Conservation (phyloP, 306 rosid genomes). For the Inga oerstediana region DNA sequence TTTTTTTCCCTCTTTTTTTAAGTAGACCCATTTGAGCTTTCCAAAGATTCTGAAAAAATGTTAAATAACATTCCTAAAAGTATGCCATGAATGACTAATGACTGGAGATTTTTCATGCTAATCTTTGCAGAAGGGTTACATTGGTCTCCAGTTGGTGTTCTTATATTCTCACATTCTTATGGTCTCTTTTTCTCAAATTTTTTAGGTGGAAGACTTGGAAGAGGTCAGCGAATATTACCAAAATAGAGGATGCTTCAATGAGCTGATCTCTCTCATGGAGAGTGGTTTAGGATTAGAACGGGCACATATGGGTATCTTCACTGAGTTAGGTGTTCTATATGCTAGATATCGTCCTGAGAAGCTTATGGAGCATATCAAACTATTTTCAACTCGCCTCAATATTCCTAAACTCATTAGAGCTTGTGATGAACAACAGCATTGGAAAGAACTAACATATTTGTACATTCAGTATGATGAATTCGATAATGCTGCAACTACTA, state of each 20-base stretch:
- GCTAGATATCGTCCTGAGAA: conserved; percentile 99
- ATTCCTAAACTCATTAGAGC: conserved; percentile 98
- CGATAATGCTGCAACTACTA: conserved; percentile 97
- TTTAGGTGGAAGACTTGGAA: conserved; percentile 97
- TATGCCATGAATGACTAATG: conserved; percentile 21
- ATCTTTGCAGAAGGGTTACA: neutral
- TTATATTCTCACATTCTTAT: conserved; percentile 22
- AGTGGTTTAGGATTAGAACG: conserved; percentile 98
- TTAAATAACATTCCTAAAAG: conserved; percentile 18
- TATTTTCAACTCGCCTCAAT: conserved; percentile 91
- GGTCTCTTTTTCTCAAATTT: conserved; percentile 29
- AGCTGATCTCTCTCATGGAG: conserved; percentile 97
- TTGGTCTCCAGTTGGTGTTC: conserved; percentile 21
- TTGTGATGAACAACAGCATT: conserved; percentile 98
- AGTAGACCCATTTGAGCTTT: conserved; percentile 19
- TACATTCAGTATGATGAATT: conserved; percentile 98
- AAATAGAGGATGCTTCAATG: conserved; percentile 98
- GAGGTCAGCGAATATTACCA: conserved; percentile 99
- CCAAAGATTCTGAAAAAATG: conserved; percentile 16
- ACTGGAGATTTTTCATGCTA: conserved; percentile 20
- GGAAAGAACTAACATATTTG: conserved; percentile 96
- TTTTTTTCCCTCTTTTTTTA: neutral
- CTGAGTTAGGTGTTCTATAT: conserved; percentile 96
- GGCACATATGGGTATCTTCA: conserved; percentile 99
- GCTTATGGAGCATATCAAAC: conserved; percentile 98